Evolutionary conservation across 192 early-diverging fungal genomes (phyloP).

Genomic region (Phycomyces blakesleeanus): DNA sequence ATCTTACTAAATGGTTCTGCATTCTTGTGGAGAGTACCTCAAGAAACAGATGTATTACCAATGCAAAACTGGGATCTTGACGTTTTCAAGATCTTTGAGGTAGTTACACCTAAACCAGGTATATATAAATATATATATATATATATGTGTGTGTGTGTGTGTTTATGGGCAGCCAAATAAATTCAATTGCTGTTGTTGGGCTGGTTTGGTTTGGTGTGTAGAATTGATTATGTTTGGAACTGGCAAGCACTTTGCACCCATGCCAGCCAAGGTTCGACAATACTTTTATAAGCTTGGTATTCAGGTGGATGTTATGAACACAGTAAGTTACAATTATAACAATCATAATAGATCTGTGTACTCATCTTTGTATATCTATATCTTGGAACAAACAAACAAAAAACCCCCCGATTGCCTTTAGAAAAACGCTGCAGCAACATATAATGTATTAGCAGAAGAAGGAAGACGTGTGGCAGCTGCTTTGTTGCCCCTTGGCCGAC

Average conservation of each 20-base stretch:
- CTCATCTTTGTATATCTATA: too few relatives aligned
- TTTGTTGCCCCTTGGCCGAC: constrained; percentile 37
- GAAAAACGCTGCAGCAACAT: constrained; percentile 55
- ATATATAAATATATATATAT: constrained; percentile 10
- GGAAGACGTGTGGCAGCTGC: constrained; percentile 55
- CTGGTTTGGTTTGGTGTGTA: constrained; percentile 16
- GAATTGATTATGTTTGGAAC: constrained; percentile 59
- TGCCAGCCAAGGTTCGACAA: constrained; percentile 43
- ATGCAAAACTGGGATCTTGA: constrained; percentile 42
- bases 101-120: constrained; percentile 57
- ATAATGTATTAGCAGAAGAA: constrained; percentile 56
- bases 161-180: constrained; percentile 1
- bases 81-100: constrained; percentile 51
- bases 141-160: background rate
- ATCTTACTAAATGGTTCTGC: constrained; percentile 50
- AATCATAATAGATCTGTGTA: too few relatives aligned
- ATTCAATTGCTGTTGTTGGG: background rate
- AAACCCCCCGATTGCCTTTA: constrained; percentile 19
- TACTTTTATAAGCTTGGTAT: constrained; percentile 49
- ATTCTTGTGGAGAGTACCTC: constrained; percentile 56
- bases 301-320: constrained; percentile 57
- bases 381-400: too few relatives aligned
- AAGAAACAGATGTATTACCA: constrained; percentile 1
- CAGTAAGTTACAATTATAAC: constrained; percentile 48
- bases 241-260: constrained; percentile 46